phyloP scores from a whole-genome alignment of 768 basidiomycete species.

The Boletus insuetus region DNA sequence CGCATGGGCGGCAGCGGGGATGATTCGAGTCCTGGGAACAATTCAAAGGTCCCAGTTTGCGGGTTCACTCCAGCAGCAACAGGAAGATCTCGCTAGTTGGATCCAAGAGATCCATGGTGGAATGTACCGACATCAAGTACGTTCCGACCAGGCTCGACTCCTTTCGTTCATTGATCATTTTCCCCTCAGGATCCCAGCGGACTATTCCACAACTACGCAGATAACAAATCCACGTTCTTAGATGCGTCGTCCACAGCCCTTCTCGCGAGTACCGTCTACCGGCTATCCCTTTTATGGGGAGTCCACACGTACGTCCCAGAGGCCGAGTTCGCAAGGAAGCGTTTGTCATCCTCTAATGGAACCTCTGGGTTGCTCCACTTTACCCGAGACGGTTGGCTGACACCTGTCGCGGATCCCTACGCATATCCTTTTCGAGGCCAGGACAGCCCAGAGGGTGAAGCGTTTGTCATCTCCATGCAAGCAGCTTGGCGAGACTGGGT shows the following conservation, averaged over 20 bases:
- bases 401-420: constrained; percentile 74
- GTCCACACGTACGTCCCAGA: constrained; percentile 48
- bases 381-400: constrained; percentile 60
- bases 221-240: constrained; percentile 56
- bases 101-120: constrained; percentile 68
- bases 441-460: constrained; percentile 72
- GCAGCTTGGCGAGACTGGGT: constrained; percentile 79
- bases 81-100: constrained; percentile 62
- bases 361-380: constrained; percentile 42
- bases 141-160: constrained; percentile 21
- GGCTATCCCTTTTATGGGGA: constrained; percentile 55
- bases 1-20: constrained; percentile 87
- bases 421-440: constrained; percentile 44
- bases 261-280: constrained; percentile 74
- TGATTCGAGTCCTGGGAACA: constrained; percentile 77
- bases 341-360: constrained; percentile 28
- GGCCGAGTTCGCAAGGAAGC: constrained; percentile 55
- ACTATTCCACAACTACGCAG: constrained; percentile 70
- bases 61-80: constrained; percentile 46
- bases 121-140: constrained; percentile 60
- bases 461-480: constrained; percentile 74
- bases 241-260: constrained; percentile 75
- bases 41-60: constrained; percentile 61
- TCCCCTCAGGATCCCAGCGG: constrained; percentile 8
- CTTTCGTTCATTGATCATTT: not conserved